Evolutionary conservation across 140 eudicot species (phyloP), one percentile per base, ranked within the genome.

Genomic region (Stevia rebaudiana): DNA sequence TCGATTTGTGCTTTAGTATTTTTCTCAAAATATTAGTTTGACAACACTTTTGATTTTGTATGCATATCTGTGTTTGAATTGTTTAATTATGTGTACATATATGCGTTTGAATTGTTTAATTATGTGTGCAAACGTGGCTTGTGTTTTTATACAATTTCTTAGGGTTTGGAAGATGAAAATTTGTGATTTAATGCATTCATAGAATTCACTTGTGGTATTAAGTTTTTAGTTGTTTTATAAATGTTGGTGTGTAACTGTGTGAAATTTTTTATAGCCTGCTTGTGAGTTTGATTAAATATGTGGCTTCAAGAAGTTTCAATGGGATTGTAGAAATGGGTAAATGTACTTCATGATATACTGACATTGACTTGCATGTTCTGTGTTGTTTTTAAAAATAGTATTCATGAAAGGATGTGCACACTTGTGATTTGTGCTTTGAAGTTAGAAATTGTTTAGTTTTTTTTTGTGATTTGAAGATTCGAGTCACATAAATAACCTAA

Each of bases 201-300:
- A 31, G 39, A 39, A n/a, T 5, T 9, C 2, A 1, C 6, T 6
- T 2, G 5, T 53, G 59, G 36, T 52, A 11, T 1, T 53, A 1
- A n/a, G 0, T 28, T 10, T 4, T 15, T 44, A 8, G 7, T 17
- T 64, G 7, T 17, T 64, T 17, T 46, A 15, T 16, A 40, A 1
- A 13, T 40, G 40, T 62, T 62, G 49, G 47, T 53, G 42, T 3
- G 47, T n/a, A 30, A 36, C 43, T 22, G 28, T 6, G 21, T 19
- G 6, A 3, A 40, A 6, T 0, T 2, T 17, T 66, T 2, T 43
- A 9, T 41, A 23, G 52, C 6, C 12, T 31, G 10, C 48, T 18
- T 65, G 48, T 19, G 33, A 68, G 37, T 68, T 56, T 42, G 43
- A 68, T 55, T 43, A 33, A 50, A 42, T 30, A 15, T 42, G 51